Base-by-base conservation (phyloP, 2,329 filamentous ascomycete genomes). In the Aaosphaeria pasadenensis region DNA sequence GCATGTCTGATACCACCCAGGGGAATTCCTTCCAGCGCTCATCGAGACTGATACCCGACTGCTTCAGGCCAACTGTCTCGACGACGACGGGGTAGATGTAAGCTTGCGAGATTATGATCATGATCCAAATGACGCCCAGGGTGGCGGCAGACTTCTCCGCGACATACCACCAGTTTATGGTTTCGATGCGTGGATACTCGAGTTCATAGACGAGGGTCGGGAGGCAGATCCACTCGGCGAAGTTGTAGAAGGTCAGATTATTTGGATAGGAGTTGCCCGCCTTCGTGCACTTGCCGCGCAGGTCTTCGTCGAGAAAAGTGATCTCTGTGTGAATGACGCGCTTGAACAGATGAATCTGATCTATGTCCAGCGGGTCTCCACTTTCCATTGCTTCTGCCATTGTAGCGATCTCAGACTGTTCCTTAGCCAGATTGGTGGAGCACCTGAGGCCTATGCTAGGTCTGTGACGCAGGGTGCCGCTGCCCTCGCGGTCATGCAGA, bases 131-230 rank as follows among this genome's bases (percentile, higher is more conserved):
- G 47, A 88, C 77, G 5, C 88, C 88, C 49, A 91, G 80, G 11
- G 84, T 86, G 2, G 88, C 88, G 1, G 77, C 75, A 1, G 78
- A 71, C 67, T 91, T 91, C 67, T 91, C 88, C 5, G 79, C 77
- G 4, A 89, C 86, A 60, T 91, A 91, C 55, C 74, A 76, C 87
- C 87, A 90, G 67, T 87, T 84, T 54, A 89, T 86, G 4, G 68
- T 74, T 13, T 88, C 81, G 39, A 80, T 78, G n/a, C 86, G 80
- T 2, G 88, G 88, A 59, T 91, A 91, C 58, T 88, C 84, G 40
- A 88, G 78, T 64, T 92, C 88, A 65, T 91, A 92, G 11, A 91
- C 86, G 4, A 91, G 73, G 0, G 88, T 91, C 4, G 88, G 88
- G 7, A 91, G 75, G 39, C 84, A 80, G 43, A 88, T 84, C 76